phyloP scores from a whole-genome alignment of 1,139 yeast species.

The Candida mesenterica region DNA sequence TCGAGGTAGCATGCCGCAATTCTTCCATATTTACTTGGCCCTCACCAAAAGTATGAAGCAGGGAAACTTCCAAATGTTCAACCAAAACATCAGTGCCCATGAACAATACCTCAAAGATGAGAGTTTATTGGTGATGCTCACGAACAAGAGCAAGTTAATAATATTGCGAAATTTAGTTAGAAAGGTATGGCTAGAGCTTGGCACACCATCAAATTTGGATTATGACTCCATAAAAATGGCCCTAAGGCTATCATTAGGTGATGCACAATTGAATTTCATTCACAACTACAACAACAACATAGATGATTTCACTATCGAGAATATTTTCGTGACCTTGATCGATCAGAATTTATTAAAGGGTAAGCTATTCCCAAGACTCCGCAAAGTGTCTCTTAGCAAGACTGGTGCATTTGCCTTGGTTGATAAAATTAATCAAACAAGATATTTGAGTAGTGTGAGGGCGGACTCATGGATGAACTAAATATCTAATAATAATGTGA shows the following conservation, averaged over 20 bases:
- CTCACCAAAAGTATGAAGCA: slow-evolving; percentile 31
- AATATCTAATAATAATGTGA: neutral
- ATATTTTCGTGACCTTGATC: slow-evolving; percentile 47
- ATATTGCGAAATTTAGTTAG: slow-evolving; percentile 46
- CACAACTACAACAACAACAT: slow-evolving; percentile 12
- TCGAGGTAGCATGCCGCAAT: slow-evolving; percentile 20
- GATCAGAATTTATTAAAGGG: slow-evolving; percentile 56
- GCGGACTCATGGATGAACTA: slow-evolving; percentile 19
- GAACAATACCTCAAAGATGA: slow-evolving; percentile 36
- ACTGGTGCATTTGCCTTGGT: slow-evolving; percentile 50
- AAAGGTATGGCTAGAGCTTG: slow-evolving; percentile 32
- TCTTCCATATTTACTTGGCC: slow-evolving; percentile 35
- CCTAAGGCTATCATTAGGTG: slow-evolving; percentile 15
- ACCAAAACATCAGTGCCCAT: slow-evolving; percentile 25
- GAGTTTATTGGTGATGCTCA: slow-evolving; percentile 35
- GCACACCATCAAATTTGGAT: slow-evolving; percentile 27
- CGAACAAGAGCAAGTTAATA: slow-evolving; percentile 42
- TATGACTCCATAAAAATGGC: slow-evolving; percentile 29
- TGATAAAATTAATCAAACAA: slow-evolving; percentile 30
- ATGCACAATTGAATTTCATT: slow-evolving; percentile 6
- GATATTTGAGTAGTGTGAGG: slow-evolving; percentile 15
- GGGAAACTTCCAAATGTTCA: slow-evolving; percentile 43
- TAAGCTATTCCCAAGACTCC: slow-evolving; percentile 45
- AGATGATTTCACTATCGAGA: slow-evolving; percentile 43
- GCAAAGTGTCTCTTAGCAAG: slow-evolving; percentile 49